These are phyloP conservation scores for Tetraselmis striata DNA, from an alignment of 139 green algal species.

Conservation along the genomic window DNA sequence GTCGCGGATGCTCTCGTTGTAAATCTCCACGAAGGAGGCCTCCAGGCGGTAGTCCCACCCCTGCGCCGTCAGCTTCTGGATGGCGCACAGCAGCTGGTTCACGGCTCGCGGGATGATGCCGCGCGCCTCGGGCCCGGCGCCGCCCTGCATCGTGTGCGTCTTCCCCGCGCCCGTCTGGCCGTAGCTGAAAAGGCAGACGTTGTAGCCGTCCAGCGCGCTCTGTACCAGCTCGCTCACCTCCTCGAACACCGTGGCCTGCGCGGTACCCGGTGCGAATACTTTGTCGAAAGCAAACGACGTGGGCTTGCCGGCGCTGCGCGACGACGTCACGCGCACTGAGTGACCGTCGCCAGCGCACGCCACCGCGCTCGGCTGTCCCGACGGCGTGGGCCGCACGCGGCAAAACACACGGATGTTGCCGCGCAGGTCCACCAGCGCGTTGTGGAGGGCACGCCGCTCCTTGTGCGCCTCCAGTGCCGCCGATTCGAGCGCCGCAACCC, in stretches of 20 bases:
- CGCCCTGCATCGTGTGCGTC: conserved; percentile 95
- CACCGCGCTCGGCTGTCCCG: conserved; percentile 21
- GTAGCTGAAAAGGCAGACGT: conserved; percentile 98
- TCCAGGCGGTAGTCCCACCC: conserved; percentile 81
- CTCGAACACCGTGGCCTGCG: conserved; percentile 72
- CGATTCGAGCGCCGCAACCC: conserved; percentile 56
- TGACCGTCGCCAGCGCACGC: conserved; percentile 42
- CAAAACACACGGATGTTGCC: conserved; percentile 91
- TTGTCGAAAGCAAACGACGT: not conserved
- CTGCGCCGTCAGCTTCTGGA: conserved; percentile 44
- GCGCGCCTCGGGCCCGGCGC: conserved; percentile 21
- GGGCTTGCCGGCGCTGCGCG: not conserved
- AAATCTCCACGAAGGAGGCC: conserved; percentile 88
- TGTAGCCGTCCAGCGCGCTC: conserved; percentile 90
- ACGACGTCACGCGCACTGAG: not conserved
- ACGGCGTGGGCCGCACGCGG: conserved; percentile 49
- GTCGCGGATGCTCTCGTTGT: conserved; percentile 86
- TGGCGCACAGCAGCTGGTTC: conserved; percentile 63
- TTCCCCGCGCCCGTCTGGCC: conserved; percentile 96
- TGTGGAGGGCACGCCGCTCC: conserved; percentile 65
- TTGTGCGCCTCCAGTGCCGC: conserved; percentile 51
- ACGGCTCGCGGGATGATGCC: conserved; percentile 88
- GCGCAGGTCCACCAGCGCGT: conserved; percentile 76
- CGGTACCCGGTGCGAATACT: conserved; percentile 43
- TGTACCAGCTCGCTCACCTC: conserved; percentile 90